A percentile compares a stretch with the other conserved stretches of the same genome.
Evolutionary conservation across 768 basidiomycete species (phyloP).

Genomic region (Amanita thiersii): DNA sequence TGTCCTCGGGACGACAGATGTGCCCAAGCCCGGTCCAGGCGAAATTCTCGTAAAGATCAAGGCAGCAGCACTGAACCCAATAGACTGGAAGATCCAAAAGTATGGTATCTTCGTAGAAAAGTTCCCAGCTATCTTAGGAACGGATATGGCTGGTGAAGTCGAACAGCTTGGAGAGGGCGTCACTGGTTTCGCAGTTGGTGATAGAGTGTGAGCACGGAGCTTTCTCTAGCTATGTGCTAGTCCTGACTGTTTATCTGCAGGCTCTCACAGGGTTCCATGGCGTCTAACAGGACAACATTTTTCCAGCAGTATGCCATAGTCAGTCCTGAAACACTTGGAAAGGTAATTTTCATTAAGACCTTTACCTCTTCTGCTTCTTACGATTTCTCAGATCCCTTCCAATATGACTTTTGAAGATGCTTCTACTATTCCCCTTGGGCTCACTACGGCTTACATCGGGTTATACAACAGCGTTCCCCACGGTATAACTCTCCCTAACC

Average conservation of each 20-base stretch:
- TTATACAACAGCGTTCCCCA: constrained; percentile 10
- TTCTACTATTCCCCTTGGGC: constrained; percentile 30
- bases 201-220: constrained; percentile 20
- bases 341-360: constrained; percentile 14
- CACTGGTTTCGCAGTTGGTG: constrained; percentile 25
- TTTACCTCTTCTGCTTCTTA: constrained; percentile 6
- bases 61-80: constrained; percentile 35
- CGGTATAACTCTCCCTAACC: constrained; percentile 13
- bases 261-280: constrained; percentile 30
- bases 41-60: constrained; percentile 35
- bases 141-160: constrained; percentile 44
- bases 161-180: constrained; percentile 45
- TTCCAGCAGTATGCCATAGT: constrained; percentile 40
- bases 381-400: constrained; percentile 24
- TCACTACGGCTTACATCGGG: constrained; percentile 35
- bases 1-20: constrained; percentile 12
- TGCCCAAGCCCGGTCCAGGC: constrained; percentile 24
- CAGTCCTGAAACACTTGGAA: constrained; percentile 25
- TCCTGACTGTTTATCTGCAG: constrained; percentile 19
- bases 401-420: constrained; percentile 35
- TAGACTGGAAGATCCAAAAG: constrained; percentile 44
- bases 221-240: not conserved
- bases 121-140: constrained; percentile 40
- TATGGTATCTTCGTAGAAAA: constrained; percentile 26
- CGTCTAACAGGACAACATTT: constrained; percentile 25